A percentile compares a stretch with the other conserved stretches of the same genome.
These are phyloP conservation scores for Saccharomyces hybrid DNA, from an alignment of 1,139 yeast species.

Conservation along the genomic window DNA sequence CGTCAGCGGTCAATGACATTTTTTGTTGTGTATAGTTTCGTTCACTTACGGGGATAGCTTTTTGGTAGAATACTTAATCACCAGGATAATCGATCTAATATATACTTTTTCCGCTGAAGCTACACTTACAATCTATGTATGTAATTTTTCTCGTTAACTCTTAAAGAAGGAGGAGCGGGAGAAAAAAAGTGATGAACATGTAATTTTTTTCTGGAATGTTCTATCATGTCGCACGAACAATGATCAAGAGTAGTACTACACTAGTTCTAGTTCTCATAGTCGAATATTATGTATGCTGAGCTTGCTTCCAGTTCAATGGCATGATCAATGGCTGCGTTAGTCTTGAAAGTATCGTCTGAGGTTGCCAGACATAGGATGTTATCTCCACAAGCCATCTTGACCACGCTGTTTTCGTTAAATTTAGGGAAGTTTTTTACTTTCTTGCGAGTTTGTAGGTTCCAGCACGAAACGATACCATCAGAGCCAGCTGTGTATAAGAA, in stretches of 20 bases:
- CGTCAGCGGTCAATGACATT: conserved; percentile 50
- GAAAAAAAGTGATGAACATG: conserved; percentile 3
- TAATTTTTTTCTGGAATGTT: conserved; percentile 12
- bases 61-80: background rate
- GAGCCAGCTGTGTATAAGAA: conserved; percentile 72
- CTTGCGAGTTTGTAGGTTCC: conserved; percentile 59
- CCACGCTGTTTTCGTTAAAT: conserved; percentile 43
- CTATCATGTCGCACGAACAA: conserved; percentile 5
- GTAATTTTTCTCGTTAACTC: conserved; percentile 2
- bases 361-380: conserved; percentile 50
- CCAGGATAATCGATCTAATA: too few species aligned
- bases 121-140: background rate
- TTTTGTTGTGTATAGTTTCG: background rate
- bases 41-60: background rate
- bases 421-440: conserved; percentile 48
- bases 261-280: background rate
- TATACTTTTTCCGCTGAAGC: background rate
- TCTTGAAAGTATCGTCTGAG: conserved; percentile 52
- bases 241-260: background rate
- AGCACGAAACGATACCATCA: conserved; percentile 65
- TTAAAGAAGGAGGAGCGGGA: background rate
- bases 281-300: conserved; percentile 16
- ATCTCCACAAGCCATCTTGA: conserved; percentile 39
- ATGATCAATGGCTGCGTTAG: conserved; percentile 23
- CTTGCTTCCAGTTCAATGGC: conserved; percentile 22